phyloP scores from a whole-genome alignment of 495 filamentous ascomycete genomes.

The Bathelium albidoporum region DNA sequence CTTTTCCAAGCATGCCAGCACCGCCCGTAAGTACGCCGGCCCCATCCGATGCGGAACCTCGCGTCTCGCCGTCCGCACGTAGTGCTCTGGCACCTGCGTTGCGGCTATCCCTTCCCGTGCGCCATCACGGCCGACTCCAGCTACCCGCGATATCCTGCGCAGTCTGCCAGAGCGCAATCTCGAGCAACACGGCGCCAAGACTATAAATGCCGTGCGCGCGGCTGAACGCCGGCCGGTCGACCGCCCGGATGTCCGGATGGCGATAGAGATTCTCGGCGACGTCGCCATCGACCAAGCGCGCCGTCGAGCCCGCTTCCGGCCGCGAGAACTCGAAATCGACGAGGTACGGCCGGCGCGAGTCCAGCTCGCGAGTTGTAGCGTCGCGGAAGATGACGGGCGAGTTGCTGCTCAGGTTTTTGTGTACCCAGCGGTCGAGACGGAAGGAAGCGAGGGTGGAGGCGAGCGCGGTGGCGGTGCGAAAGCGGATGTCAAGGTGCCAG shows the following conservation, averaged over 20 bases:
- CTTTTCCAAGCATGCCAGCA: neutral
- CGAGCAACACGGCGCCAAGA: neutral
- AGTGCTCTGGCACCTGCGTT: neutral
- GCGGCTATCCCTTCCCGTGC: neutral
- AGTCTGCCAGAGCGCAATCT: neutral
- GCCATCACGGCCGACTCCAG: neutral
- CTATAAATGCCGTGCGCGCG: neutral
- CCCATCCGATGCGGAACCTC: neutral
- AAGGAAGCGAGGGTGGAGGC: neutral
- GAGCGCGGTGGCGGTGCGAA: neutral
- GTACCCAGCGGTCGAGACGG: neutral
- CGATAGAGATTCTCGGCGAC: neutral
- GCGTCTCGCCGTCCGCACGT: neutral
- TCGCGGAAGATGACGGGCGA: neutral
- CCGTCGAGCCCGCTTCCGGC: neutral
- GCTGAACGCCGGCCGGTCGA: neutral
- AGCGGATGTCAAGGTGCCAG: neutral
- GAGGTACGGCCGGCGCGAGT: neutral
- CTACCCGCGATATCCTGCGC: neutral
- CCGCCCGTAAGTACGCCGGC: neutral
- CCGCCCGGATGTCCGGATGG: neutral
- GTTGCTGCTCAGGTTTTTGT: neutral
- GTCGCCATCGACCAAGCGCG: neutral
- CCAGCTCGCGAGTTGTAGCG: neutral
- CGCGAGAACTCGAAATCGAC: neutral